Evolutionary conservation across 441 rosid genomes (phyloP).

Genomic region (Syzygium malaccense): DNA sequence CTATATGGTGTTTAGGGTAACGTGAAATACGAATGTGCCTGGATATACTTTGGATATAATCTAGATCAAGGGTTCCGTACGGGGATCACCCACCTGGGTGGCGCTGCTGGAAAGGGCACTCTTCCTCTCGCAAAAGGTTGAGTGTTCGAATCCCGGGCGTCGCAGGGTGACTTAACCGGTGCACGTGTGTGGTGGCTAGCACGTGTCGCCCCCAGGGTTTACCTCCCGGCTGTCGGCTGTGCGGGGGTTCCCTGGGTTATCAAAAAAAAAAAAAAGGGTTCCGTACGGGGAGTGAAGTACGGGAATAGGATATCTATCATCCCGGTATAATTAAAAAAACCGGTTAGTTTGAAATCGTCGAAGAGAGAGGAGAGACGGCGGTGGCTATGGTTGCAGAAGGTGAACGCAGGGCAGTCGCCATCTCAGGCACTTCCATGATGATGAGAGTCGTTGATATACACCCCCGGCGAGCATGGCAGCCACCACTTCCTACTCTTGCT

Average conservation of each 20-base stretch:
- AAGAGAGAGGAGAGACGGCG: background rate
- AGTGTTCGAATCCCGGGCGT: too few species aligned
- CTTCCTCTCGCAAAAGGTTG: too few species aligned
- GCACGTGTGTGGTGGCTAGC: too few species aligned
- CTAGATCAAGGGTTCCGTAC: accelerated
- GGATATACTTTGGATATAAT: background rate
- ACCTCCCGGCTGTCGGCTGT: too few species aligned
- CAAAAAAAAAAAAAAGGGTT: too few species aligned
- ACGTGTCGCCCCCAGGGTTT: too few species aligned
- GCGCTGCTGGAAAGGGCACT: too few species aligned
- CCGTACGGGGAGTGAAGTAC: accelerated
- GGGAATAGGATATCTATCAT: background rate
- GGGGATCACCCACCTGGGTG: too few species aligned
- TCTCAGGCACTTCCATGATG: background rate
- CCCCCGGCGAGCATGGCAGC: accelerated
- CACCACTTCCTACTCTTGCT: background rate
- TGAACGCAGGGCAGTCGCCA: accelerated
- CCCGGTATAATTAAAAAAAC: accelerated
- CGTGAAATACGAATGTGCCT: background rate
- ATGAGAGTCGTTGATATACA: accelerated
- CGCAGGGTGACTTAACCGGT: too few species aligned
- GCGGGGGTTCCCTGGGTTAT: too few species aligned
- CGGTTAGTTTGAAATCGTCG: background rate
- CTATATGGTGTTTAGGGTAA: accelerated
- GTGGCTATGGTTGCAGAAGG: accelerated